These are phyloP conservation scores for Fusarium nisikadoi DNA, from an alignment of 2,329 filamentous ascomycete genomes.

Conservation along the genomic window DNA sequence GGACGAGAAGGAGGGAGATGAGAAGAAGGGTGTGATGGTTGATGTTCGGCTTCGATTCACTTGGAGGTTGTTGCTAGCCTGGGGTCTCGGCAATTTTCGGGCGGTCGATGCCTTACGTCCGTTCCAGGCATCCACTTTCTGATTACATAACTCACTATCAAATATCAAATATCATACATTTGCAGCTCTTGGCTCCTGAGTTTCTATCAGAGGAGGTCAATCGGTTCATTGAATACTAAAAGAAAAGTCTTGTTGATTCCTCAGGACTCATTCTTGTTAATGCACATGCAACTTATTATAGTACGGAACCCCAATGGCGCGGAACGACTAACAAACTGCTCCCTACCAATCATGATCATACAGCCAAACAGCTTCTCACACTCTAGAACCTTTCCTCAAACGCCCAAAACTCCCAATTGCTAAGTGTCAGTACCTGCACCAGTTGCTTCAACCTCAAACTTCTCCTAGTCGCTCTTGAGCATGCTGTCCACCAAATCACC, in stretches of 20 bases:
- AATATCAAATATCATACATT: background rate
- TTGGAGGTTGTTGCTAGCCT: constrained; percentile 49
- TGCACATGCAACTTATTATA: background rate
- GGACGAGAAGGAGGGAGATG: constrained; percentile 11
- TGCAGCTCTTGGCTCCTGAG: background rate
- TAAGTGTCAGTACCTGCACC: constrained; percentile 10
- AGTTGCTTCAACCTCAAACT: constrained; percentile 18
- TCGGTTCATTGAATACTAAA: background rate
- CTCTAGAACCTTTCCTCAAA: constrained; percentile 17
- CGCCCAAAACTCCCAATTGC: constrained; percentile 37
- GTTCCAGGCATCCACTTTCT: constrained; percentile 52
- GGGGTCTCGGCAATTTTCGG: constrained; percentile 55
- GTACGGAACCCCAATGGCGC: background rate
- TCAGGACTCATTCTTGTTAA: background rate
- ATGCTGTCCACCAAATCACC: constrained; percentile 98
- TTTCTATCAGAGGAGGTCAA: background rate
- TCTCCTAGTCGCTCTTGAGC: constrained; percentile 83
- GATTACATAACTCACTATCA: constrained; percentile 44
- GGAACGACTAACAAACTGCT: constrained; percentile 16
- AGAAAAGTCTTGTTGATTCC: background rate
- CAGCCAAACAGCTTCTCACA: constrained; percentile 29
- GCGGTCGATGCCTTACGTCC: constrained; percentile 52
- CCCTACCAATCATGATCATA: constrained; percentile 35
- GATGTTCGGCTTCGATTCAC: constrained; percentile 42
- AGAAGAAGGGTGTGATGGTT: constrained; percentile 29